phyloP scores from a whole-genome alignment of 495 filamentous ascomycete species.

The Hypoxylon trugodes region DNA sequence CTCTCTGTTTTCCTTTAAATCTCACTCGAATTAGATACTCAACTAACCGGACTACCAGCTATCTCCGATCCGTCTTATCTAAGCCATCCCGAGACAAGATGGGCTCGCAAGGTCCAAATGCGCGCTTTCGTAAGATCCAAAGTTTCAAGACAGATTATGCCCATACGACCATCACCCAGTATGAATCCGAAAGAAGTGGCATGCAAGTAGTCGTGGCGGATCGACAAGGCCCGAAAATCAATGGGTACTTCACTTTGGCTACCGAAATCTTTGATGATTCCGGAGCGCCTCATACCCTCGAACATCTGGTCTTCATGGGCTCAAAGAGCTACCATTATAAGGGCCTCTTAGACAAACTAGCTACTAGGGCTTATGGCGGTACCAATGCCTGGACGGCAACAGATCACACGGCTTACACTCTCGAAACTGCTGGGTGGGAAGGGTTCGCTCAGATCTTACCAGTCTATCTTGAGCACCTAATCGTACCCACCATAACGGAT shows the following conservation, averaged over 20 bases:
- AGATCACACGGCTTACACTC: conserved; percentile 95
- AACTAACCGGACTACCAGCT: conserved; percentile 34
- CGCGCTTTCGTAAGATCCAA: conserved; percentile 82
- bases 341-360: conserved; percentile 91
- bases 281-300: conserved; percentile 92
- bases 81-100: conserved; percentile 41
- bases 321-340: conserved; percentile 95
- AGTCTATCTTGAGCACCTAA: conserved; percentile 93
- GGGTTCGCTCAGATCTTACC: conserved; percentile 94
- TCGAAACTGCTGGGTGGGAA: conserved; percentile 95
- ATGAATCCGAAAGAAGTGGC: conserved; percentile 79
- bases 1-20: not conserved
- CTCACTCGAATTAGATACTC: not conserved
- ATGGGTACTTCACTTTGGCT: conserved; percentile 92
- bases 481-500: conserved; percentile 91
- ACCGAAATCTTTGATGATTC: conserved; percentile 98
- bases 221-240: conserved; percentile 89
- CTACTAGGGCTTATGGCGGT: conserved; percentile 87
- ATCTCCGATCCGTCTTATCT: conserved; percentile 29
- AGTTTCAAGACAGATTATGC: conserved; percentile 90
- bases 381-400: conserved; percentile 97
- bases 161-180: conserved; percentile 83
- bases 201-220: conserved; percentile 94
- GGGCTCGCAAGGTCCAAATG: conserved; percentile 43
- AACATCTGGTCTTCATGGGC: conserved; percentile 98